phyloP scores from a whole-genome alignment of 768 basidiomycete genomes.

The Kwoniella dendrophila region DNA sequence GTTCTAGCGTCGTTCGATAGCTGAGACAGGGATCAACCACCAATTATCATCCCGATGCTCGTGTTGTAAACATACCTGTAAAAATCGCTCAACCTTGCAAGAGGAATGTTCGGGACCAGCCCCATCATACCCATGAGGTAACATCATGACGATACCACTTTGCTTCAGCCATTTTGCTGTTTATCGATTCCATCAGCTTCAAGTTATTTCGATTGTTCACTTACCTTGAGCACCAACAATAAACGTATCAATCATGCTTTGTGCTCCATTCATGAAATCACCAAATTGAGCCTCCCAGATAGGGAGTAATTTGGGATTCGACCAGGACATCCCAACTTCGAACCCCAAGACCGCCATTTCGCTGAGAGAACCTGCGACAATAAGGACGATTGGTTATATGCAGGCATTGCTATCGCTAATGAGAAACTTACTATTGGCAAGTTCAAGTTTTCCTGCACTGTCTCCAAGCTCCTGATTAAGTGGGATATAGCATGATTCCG shows the following conservation, averaged over 20 bases:
- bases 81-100: slow-evolving; percentile 80
- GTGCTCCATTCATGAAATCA: slow-evolving; percentile 90
- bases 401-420: not conserved
- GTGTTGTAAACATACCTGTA: slow-evolving; percentile 65
- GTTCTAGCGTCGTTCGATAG: slow-evolving; percentile 72
- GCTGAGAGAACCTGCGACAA: slow-evolving; percentile 71
- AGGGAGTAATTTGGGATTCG: slow-evolving; percentile 73
- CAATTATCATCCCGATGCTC: not conserved
- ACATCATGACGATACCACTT: slow-evolving; percentile 78
- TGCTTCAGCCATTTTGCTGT: slow-evolving; percentile 91
- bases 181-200: not conserved
- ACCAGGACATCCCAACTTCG: slow-evolving; percentile 89
- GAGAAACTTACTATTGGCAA: slow-evolving; percentile 73
- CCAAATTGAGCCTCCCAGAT: slow-evolving; percentile 97
- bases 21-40: slow-evolving; percentile 55
- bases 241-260: slow-evolving; percentile 86
- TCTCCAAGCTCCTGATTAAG: slow-evolving; percentile 62
- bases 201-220: slow-evolving; percentile 38
- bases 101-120: slow-evolving; percentile 94
- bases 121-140: slow-evolving; percentile 87
- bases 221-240: slow-evolving; percentile 79
- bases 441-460: slow-evolving; percentile 68
- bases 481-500: slow-evolving; percentile 76
- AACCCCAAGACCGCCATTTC: slow-evolving; percentile 89
- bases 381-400: not conserved